Evolutionary conservation across 2,329 filamentous ascomycete genomes (phyloP), one percentile per base, ranked within the genome.

Genomic region (Sphaceloma murrayae): DNA sequence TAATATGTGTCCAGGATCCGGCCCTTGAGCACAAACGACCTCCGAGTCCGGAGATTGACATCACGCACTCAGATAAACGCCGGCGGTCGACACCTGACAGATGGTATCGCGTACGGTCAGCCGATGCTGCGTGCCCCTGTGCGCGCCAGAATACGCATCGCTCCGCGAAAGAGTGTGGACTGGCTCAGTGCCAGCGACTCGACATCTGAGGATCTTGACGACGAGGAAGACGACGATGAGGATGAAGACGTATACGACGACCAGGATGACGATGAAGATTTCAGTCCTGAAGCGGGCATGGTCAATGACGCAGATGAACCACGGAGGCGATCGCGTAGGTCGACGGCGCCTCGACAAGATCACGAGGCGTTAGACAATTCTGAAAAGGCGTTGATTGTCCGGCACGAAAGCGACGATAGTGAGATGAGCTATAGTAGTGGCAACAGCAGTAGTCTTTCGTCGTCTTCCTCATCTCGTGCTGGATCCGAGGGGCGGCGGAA

Each of bases 21-120:
- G 39, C 79, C 85, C 8, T 74, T 95, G 27, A 72, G 82, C 45
- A 78, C 75, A 17, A 75, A 80, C 32, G 89, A 96, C 58, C 63
- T 91, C 6, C 77, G 78, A 55, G 74, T 78, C 36, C 74, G 87
- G 52, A 76, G 77, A 44, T 65, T 93, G 8, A 80, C 77, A 46
- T 88, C 89, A 18, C 77, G 89, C 36, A 70, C 82, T 51, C 88
- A 95, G 61, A 93, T 95, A 43, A 78, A 82, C 0, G 56, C 67
- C 2, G 82, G 85, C 59, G 88, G 89, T 3, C 80, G 73, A 52
- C 87, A 88, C 58, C 70, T 95, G 4, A 73, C 91, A 8, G 89
- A 96, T 58, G 88, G 89, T 3, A 69, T 94, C 14, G 75, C 86
- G 0, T 94, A 89, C 59, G 88, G 89, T 2, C 75, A 81, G 48